Base-by-base conservation (phyloP, 768 basidiomycete genomes). In the Suillus subalutaceus region DNA sequence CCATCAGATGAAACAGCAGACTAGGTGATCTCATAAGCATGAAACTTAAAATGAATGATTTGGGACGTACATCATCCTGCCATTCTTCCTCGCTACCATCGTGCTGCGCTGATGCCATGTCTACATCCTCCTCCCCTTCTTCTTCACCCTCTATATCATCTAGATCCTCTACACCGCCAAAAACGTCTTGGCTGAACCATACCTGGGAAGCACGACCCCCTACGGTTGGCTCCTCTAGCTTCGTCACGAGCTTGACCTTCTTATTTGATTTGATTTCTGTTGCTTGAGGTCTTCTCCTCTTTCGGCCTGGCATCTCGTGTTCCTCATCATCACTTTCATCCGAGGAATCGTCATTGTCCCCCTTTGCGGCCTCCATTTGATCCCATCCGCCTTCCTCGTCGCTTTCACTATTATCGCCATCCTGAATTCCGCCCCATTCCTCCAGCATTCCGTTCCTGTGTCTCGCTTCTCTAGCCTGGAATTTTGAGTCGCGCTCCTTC, bases 181-280 rank as follows among this genome's bases (percentile, higher is more conserved):
- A 99, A 53, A 97, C 78, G 61, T 92, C 91, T 78, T 97, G 97
- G 69, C 92, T 90, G 79, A 98, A 99, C 97, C 97, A 99, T n/a
- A 98, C 75, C 71, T 90, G 85, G 2, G 95, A 86, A 55, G 89
- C 83, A 56, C 84, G 84, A 70, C 84, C 88, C 15, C 74, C 72
- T 16, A 79, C 73, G 1, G 74, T 71, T 20, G 71, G 63, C 66
- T 77, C 74, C 26, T 81, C 81, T 41, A 87, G 79, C 40, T 83
- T 81, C 3, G 84, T 82, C 44, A 87, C 73, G 16, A 91, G 78
- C 50, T 85, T 84, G 23, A 78, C 75, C 61, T 85, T 86, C 75
- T 90, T 90, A 52, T 74, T 75, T 44, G 73, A 74, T 26, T 64
- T 67, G 12, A 71, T 66, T 48, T 67, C 57, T 15, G 67, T 68